Evolutionary conservation across 306 rosid genomes (phyloP), one percentile per base, ranked within the genome.

Genomic region (Acmispon strigosus): DNA sequence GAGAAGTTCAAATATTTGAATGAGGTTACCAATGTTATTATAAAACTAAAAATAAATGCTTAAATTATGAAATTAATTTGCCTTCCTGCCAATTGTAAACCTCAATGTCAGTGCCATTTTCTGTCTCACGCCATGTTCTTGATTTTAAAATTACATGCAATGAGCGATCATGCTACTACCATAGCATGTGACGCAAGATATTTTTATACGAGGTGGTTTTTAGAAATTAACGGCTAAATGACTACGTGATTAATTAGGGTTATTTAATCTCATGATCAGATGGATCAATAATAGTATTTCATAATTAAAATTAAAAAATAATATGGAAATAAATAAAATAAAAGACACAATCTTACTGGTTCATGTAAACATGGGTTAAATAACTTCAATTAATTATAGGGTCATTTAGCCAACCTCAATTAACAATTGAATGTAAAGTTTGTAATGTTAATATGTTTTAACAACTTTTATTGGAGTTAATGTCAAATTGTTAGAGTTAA

Each of bases 61-160:
- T 51, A 34, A 36, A 16, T 48, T 48, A 48, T 32, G 11, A 5
- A 66, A 16, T 29, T 50, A 5, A 9, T 8, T 18, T 41, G 34
- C 8, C 16, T 5, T 54, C 22, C 10, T 18, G 6, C 60, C 56
- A 20, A 53, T 53, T 53, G 60, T 53, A 53, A 53, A 53, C n/a
- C 11, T 53, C 15, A 59, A 15, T 15, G 44, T 10, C 47, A 59
- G 10, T 16, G 45, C 13, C 29, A 36, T 60, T 60, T 72, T 71
- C 44, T 16, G 52, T 36, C 78, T n/a, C n/a, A 11, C 47, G 65
- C 27, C 82, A 72, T 54, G 79, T 6, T 37, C 47, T 45, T n/a
- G 10, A 10, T 67, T 81, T 54, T 50, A 2, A 45, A 74, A 75
- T 47, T 48, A 54, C 69, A 44, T n/a, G 7, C n/a, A 27, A 50